phyloP scores from a whole-genome alignment of 1,284 basidiomycete genomes.

The Sparassis latifolia region DNA sequence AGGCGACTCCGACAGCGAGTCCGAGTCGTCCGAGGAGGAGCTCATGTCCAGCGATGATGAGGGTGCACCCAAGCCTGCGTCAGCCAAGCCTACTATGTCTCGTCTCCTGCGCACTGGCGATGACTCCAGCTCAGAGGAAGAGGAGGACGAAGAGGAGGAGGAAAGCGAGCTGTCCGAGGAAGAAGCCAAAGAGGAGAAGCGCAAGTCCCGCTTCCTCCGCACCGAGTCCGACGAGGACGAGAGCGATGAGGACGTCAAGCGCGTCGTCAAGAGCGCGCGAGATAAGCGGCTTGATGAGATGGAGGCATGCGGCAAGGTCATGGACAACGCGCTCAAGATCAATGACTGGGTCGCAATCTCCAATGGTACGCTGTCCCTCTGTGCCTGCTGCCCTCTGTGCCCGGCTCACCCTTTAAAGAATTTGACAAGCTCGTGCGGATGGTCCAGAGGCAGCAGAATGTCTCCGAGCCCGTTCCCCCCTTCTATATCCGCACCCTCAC shows the following conservation, averaged over 20 bases:
- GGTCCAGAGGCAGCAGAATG: conserved; percentile 83
- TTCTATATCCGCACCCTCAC: conserved; percentile 80
- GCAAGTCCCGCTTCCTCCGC: conserved; percentile 40
- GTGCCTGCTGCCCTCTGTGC: conserved; percentile 2
- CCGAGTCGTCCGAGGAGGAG: conserved; percentile 77
- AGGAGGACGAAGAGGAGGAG: conserved; percentile 24
- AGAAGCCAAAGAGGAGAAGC: conserved; percentile 31
- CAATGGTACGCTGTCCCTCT: conserved; percentile 51
- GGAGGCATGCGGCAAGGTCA: conserved; percentile 81
- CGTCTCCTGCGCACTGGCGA: conserved; percentile 62
- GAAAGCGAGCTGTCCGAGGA: conserved; percentile 26
- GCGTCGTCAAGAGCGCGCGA: conserved; percentile 78
- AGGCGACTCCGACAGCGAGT: conserved; percentile 75
- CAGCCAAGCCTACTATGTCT: conserved; percentile 63
- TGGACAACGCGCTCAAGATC: conserved; percentile 94
- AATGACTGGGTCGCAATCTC: conserved; percentile 96
- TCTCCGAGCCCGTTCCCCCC: conserved; percentile 83
- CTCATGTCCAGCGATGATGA: conserved; percentile 75
- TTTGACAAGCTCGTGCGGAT: conserved; percentile 94
- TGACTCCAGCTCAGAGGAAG: conserved; percentile 38
- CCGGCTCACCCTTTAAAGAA: conserved; percentile 46
- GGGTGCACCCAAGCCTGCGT: conserved; percentile 39
- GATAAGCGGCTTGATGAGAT: conserved; percentile 88
- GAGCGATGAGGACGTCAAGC: conserved; percentile 65
- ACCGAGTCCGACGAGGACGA: conserved; percentile 54